Evolutionary conservation across 106 monocot genomes (phyloP).

Genomic region (Chionographis japonica): DNA sequence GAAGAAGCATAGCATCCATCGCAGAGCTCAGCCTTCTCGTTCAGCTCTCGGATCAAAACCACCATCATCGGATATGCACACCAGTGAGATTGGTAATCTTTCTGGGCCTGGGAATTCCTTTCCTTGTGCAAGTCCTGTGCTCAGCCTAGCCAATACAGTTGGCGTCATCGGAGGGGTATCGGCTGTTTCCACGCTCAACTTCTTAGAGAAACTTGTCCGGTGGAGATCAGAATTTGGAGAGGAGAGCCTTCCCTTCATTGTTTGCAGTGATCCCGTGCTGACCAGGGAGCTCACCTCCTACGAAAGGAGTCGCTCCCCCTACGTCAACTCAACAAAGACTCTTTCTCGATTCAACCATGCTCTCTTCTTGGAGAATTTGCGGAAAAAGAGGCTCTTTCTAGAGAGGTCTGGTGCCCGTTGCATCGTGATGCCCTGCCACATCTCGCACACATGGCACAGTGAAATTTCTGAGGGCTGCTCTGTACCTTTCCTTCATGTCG

Average conservation of each 20-base stretch:
- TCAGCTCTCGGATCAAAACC: slow-evolving; percentile 9
- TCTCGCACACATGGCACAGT: slow-evolving; percentile 40
- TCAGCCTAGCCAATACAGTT: slow-evolving; percentile 24
- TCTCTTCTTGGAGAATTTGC: slow-evolving; percentile 36
- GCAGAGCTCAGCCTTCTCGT: neutral
- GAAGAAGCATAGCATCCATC: neutral
- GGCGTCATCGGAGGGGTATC: slow-evolving; percentile 66
- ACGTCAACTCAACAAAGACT: neutral
- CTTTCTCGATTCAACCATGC: slow-evolving; percentile 4
- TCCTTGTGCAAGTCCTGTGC: neutral
- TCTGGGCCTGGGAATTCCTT: slow-evolving; percentile 1
- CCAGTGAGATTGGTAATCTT: neutral
- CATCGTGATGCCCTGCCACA: slow-evolving; percentile 70
- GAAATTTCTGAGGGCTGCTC: slow-evolving; percentile 53
- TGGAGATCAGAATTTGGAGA: slow-evolving; percentile 26
- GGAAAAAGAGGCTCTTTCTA: slow-evolving; percentile 41
- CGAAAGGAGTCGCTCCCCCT: slow-evolving; percentile 6
- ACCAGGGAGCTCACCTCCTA: slow-evolving; percentile 17
- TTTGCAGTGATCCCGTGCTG: slow-evolving; percentile 48
- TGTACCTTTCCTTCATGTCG: slow-evolving; percentile 60
- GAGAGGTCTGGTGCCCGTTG: slow-evolving; percentile 63
- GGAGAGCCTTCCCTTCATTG: slow-evolving; percentile 47
- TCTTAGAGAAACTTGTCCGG: slow-evolving; percentile 59
- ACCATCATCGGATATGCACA: slow-evolving; percentile 19
- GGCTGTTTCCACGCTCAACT: slow-evolving; percentile 35